Base-by-base conservation (phyloP, 1,284 basidiomycete species). In the Rhodofomes roseus region DNA sequence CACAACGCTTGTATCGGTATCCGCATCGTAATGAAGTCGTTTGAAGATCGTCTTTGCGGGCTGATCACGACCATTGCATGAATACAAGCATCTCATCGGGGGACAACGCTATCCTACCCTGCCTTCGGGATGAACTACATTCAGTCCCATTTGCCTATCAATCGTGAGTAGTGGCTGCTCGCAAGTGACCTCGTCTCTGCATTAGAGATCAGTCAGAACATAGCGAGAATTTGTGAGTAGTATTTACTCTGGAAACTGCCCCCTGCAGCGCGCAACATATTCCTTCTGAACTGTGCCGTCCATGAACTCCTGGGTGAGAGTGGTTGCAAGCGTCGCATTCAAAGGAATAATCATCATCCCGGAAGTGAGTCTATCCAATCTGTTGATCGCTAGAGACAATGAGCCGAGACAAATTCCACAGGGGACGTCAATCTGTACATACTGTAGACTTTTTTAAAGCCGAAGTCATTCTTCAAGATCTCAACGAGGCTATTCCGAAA, bases 261-360 rank as follows among this genome's bases (percentile, higher is more conserved):
- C 94, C 66, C 79, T 82, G 58, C 91, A 93, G 55, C 95, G 81
- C 1, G 96, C 94, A 41, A 98, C 82, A 68, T 98, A 98, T 70
- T 96, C 94, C 75, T 98, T 98, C 64, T 83, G 83, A 50, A 98
- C 87, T 18, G 82, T 83, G 0, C 93, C 92, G 6, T 84, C 82
- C 61, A 85, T 79, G 71, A 99, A 98, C 74, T 96, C 93, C 14
- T 82, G 79, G 1, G 93, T 89, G 23, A 99, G 78, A 18, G 79
- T 73, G 22, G 86, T 81, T 0, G 95, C 93, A 27, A 91, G 82
- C 51, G 85, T 77, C 1, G 87, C 78, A 14, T 88, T 89, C 14
- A 95, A 80, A 0, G 95, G 93, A 57, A 98, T 81, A 64, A 99
- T 93, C 95, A 99, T 96, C 58, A 98, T 81, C 4, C 97, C 97